A percentile compares a stretch with the other conserved stretches of the same genome.
phyloP scores from a whole-genome alignment of 2,329 filamentous ascomycete species.

The Ascomycota sp. region DNA sequence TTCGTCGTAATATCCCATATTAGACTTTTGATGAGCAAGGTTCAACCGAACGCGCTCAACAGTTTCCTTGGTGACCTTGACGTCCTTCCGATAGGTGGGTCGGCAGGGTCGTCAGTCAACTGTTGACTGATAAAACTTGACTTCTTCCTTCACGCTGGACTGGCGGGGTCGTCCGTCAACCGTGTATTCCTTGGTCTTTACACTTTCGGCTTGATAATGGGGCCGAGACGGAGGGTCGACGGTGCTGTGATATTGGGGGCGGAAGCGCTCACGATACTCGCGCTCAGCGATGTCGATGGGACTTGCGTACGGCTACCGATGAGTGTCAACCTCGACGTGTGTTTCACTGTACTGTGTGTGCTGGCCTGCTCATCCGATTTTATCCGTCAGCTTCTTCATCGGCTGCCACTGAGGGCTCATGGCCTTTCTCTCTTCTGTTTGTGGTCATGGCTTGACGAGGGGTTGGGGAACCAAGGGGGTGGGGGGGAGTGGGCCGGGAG shows the following conservation, averaged over 20 bases:
- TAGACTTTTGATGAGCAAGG: slow-evolving; percentile 24
- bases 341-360: slow-evolving; percentile 35
- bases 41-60: slow-evolving; percentile 30
- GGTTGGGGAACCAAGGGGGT: too few species aligned
- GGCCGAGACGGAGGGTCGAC: slow-evolving; percentile 13
- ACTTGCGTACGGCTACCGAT: slow-evolving; percentile 25
- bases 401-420: too few species aligned
- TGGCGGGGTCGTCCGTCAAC: slow-evolving; percentile 15
- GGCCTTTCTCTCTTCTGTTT: slow-evolving; percentile 9
- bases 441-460: not conserved
- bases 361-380: slow-evolving; percentile 14
- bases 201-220: slow-evolving; percentile 11
- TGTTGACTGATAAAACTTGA: slow-evolving; percentile 45
- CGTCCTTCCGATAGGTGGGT: slow-evolving; percentile 32
- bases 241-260: slow-evolving; percentile 23
- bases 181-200: slow-evolving; percentile 15
- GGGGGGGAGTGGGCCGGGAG: too few species aligned
- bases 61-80: slow-evolving; percentile 45
- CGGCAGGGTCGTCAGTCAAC: slow-evolving; percentile 24
- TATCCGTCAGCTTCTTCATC: slow-evolving; percentile 3
- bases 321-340: slow-evolving; percentile 43
- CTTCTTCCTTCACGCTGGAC: slow-evolving; percentile 32
- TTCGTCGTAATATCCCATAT: slow-evolving; percentile 48
- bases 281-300: slow-evolving; percentile 44
- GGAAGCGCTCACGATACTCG: slow-evolving; percentile 42